Conservation (phyloP, 208 protist species). For the Acanthamoeba comandoni region DNA sequence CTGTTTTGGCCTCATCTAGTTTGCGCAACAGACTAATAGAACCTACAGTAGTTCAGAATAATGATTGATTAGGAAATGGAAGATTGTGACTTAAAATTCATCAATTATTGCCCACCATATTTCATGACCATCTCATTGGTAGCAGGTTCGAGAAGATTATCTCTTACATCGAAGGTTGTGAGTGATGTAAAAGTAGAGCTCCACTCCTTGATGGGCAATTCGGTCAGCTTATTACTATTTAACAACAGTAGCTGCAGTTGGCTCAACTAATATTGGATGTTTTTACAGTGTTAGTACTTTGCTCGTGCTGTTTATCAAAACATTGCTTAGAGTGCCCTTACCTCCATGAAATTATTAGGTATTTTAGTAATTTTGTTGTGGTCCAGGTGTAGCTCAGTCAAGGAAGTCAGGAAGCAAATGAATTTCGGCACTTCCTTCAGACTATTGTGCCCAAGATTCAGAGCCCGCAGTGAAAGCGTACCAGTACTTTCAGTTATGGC, state of each 20-base stretch:
- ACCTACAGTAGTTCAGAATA: too few species aligned
- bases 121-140: conserved; percentile 44
- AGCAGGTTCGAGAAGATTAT: conserved; percentile 36
- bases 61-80: too few species aligned
- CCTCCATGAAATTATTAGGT: conserved; percentile 40
- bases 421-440: conserved; percentile 56
- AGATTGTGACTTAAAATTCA: too few species aligned
- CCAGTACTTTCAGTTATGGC: too few species aligned
- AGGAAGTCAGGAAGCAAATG: neutral
- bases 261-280: too few species aligned
- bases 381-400: conserved; percentile 56
- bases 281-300: too few species aligned
- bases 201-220: conserved; percentile 33
- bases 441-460: conserved; percentile 64
- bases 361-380: conserved; percentile 26
- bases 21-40: too few species aligned
- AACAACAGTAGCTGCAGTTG: conserved; percentile 51
- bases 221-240: conserved; percentile 65
- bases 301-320: neutral
- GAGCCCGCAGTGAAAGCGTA: conserved; percentile 13
- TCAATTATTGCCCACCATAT: conserved; percentile 38
- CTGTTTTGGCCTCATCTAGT: too few species aligned
- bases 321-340: neutral
- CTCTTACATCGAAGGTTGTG: conserved; percentile 37
- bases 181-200: conserved; percentile 16